Evolutionary conservation across 2,329 filamentous ascomycete genomes (phyloP), one percentile per base, ranked within the genome.

Genomic region (Penicillium sclerotiorum): DNA sequence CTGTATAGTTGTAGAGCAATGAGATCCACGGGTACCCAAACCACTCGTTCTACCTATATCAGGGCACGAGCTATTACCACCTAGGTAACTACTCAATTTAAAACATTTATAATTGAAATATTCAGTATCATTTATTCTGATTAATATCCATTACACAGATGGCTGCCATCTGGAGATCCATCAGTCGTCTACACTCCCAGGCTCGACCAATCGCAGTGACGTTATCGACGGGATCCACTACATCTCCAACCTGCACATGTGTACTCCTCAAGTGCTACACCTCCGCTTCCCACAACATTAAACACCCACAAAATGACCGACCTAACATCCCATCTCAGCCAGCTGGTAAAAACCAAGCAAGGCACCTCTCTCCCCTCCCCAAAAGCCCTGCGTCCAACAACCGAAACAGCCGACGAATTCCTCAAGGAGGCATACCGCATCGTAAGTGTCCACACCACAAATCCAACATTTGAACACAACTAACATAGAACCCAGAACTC

Each of bases 391-490:
- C 47, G 42, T 2, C 58, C 61, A 15, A 58, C 59, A 21, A 62
- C 64, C 22, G 59, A 69, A 49, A 68, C 65, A 2, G 81, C 94
- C 43, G 89, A 96, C 68, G 88, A 88, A 63, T 99, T 97, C 68
- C 77, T 97, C 27, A 91, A 93, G 67, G 93, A 97, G 73, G 94
- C 94, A 45, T 94, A 95, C 73, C 84, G 88, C 68, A 96, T 97
- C 71, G 92, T 95, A 48, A 44, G 61, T 57, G 18, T 28, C 22
- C 22, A 44, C 20, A 25, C 27, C 48, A 38, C 25, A 28, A 15
- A 35, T 28, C n/a, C 22, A 43, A 49, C n/a, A n/a, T n/a, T n/a
- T n/a, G 4, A 36, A 44, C 25, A 2, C 12, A 37, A 5, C 38
- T 51, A 44, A 48, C 45, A 45, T 13, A 23, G 25, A 12, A 2